Evolutionary conservation across 2,329 filamentous ascomycete species (phyloP), one percentile per base, ranked within the genome.

Genomic region (Fusarium cyanostomum): DNA sequence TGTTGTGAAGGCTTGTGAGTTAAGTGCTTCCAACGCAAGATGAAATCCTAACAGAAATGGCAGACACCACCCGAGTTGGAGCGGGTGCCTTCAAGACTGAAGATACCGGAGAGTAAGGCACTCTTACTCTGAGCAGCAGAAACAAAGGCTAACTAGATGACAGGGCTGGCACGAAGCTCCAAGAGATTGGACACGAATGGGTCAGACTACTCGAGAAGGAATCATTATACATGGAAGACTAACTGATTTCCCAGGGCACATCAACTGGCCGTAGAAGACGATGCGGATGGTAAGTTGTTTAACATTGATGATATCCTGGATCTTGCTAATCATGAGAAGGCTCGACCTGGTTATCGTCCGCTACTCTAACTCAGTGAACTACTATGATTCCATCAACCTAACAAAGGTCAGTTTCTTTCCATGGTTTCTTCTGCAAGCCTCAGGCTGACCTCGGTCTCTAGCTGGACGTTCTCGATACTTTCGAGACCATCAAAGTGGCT

Each of bases 81-180:
- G 34, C 51, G 42, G 45, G 45, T 15, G 31, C 51, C 26, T 62
- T 45, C 30, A 54, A 50, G 31, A 45, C 53, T 8, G 52, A 63
- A 44, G 26, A 55, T 33, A 57, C 28, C 28, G 52, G 35, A 34
- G 28, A 53, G 18, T 34, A 5, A 5, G 33, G n/a, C 33, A 15
- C 13, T 9, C 7, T n/a, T n/a, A n/a, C n/a, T n/a, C n/a, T n/a
- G n/a, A n/a, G n/a, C n/a, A n/a, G n/a, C n/a, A n/a, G n/a, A n/a
- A n/a, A n/a, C n/a, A n/a, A n/a, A n/a, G n/a, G 13, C 10, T 15
- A 9, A 34, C 13, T 34, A 15, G 7, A 15, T 34, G 13, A 34
- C 33, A 34, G 33, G 82, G 18, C 48, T 10, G 27, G 37, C 37
- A 56, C 34, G 13, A 33, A 56, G 18, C 56, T 60, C 26, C 30